These are phyloP conservation scores for Hyaloperonospora arabidopsidis DNA, from an alignment of 352 stramenopile genomes.

Conservation along the genomic window DNA sequence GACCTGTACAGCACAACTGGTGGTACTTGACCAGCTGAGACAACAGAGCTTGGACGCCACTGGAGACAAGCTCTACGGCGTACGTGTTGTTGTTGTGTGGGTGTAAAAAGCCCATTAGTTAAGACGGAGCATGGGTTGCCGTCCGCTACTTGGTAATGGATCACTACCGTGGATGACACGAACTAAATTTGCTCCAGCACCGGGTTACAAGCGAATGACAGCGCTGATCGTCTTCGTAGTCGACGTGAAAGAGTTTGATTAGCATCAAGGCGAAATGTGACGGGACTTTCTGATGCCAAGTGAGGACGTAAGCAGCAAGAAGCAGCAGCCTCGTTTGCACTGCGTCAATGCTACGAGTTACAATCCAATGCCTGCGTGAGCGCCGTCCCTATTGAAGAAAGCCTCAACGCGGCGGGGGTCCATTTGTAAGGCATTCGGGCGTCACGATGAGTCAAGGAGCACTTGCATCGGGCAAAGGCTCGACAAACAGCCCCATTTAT, in stretches of 20 bases:
- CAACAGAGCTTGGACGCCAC: neutral
- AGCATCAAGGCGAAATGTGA: slow-evolving; percentile 12
- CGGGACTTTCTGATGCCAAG: slow-evolving; percentile 16
- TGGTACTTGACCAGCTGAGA: too few relatives aligned
- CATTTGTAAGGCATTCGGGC: too few relatives aligned
- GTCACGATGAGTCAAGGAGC: too few relatives aligned
- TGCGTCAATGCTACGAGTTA: neutral
- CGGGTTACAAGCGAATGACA: neutral
- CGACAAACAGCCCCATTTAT: too few relatives aligned
- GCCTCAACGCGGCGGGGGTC: too few relatives aligned
- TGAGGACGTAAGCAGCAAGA: neutral
- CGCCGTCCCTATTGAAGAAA: too few relatives aligned
- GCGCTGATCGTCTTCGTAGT: slow-evolving; percentile 17
- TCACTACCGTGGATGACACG: slow-evolving; percentile 7
- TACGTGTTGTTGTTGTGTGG: neutral
- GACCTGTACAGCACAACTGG: too few relatives aligned
- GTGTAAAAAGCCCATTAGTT: neutral
- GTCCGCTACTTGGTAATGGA: slow-evolving; percentile 7
- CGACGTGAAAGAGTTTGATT: slow-evolving; percentile 18
- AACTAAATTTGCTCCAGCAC: neutral
- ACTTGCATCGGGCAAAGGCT: too few relatives aligned
- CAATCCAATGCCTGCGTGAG: too few relatives aligned
- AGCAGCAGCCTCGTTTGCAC: slow-evolving; percentile 13
- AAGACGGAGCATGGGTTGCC: neutral
- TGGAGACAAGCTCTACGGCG: neutral